A percentile compares a stretch with the other conserved stretches of the same genome.
phyloP scores from a whole-genome alignment of 2,329 filamentous ascomycete species.

The Colletotrichum destructivum region DNA sequence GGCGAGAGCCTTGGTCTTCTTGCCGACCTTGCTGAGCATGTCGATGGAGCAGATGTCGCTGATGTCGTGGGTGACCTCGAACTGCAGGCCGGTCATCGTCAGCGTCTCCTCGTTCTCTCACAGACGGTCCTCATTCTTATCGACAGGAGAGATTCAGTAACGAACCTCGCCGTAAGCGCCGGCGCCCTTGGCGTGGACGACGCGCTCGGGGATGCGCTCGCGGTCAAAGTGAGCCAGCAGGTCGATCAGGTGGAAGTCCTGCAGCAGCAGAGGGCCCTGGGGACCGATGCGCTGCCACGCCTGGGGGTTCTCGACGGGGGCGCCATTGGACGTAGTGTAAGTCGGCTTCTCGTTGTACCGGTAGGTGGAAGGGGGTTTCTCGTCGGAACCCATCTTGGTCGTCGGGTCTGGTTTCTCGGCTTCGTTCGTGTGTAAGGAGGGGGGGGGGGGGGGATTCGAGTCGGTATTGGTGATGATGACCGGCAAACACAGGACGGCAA shows the following conservation, averaged over 20 bases:
- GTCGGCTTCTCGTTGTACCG: constrained; percentile 71
- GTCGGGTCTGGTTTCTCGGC: constrained; percentile 26
- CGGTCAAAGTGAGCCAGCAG: constrained; percentile 69
- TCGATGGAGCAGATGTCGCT: constrained; percentile 69
- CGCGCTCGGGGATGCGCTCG: constrained; percentile 66
- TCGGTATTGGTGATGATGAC: constrained; percentile 12
- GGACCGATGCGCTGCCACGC: constrained; percentile 66
- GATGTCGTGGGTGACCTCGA: constrained; percentile 62
- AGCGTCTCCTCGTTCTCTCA: neutral
- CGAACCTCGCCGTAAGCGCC: constrained; percentile 65
- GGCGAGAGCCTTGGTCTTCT: constrained; percentile 76
- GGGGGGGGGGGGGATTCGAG: neutral
- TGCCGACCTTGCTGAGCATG: constrained; percentile 73
- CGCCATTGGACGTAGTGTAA: constrained; percentile 74
- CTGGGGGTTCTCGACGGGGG: constrained; percentile 67
- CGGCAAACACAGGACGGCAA: constrained; percentile 8
- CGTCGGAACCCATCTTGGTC: constrained; percentile 59
- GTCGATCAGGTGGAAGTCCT: constrained; percentile 77
- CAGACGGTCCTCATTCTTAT: too few species aligned
- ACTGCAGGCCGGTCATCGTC: constrained; percentile 48
- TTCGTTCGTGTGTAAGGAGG: constrained; percentile 7
- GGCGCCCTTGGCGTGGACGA: constrained; percentile 72
- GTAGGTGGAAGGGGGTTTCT: constrained; percentile 61
- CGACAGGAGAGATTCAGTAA: neutral
- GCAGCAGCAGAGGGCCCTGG: constrained; percentile 73